Base-by-base conservation (phyloP, 1,284 basidiomycete genomes). In the Ustilago trichophora region DNA sequence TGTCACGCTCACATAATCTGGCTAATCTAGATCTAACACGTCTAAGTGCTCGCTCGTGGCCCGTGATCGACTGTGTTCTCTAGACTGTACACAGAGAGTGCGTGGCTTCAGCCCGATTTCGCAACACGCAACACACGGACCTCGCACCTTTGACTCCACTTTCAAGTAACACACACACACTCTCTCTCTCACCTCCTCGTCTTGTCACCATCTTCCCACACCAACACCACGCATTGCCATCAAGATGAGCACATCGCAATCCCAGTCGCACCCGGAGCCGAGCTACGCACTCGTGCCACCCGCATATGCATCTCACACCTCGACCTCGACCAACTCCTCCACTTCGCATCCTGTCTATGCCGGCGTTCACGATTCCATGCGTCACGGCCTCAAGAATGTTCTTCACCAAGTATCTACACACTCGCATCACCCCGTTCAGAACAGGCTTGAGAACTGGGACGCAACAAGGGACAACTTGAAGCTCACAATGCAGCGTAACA, bases 381-480 rank as follows among this genome's bases (percentile, higher is more conserved):
- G 79, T 21, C 49, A 77, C 48, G 78, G 79, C 10, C 53, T 43
- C 21, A 75, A 73, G 24, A 73, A 68, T 26, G 43, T 79, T 21
- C 56, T 68, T 6, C 67, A 68, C 32, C 57, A 78, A 29, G 69
- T 71, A 3, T 65, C 73, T 2, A 62, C 63, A 12, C 49, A 52
- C 3, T 37, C 65, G 25, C 53, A 65, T 36, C 79, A 81, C 37
- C 79, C 79, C 5, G 35, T 78, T 11, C 73, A 80, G 67, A 66
- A 77, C 60, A 43, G 79, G n/a, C 49, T 80, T 18, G 79, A 79
- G 49, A 50, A 68, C 29, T 98, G 95, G 95, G 89, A 93, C 54
- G 88, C 88, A 70, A 94, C 94, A 6, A 92, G 95, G 81, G 90
- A 92, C 80, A 90, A 91, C 81, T 82, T 94, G 54, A 90, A 91